phyloP scores from a whole-genome alignment of 164 flowering plant genomes.

The Echeveria elegans region DNA sequence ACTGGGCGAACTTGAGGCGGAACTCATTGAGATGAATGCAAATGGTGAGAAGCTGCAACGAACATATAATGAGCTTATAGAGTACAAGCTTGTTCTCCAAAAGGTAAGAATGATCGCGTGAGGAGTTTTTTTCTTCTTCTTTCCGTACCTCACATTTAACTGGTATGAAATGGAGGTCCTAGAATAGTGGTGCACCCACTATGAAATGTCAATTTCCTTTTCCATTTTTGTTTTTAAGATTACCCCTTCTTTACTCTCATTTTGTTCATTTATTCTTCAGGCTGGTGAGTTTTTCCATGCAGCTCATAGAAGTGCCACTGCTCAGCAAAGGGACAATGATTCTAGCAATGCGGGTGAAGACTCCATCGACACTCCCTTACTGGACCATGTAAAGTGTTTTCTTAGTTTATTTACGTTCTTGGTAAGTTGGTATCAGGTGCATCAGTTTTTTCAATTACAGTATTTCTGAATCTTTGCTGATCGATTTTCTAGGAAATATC shows the following conservation, averaged over 20 bases:
- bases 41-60: constrained; percentile 87
- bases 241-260: not conserved
- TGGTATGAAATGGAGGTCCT: not conserved
- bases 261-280: constrained; percentile 26
- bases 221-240: not conserved
- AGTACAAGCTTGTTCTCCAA: constrained; percentile 77
- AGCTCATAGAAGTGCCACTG: constrained; percentile 62
- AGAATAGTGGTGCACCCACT: not conserved
- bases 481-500: constrained; percentile 44
- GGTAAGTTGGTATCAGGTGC: not conserved
- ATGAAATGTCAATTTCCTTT: not conserved
- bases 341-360: constrained; percentile 39
- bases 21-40: constrained; percentile 76
- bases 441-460: not conserved
- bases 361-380: constrained; percentile 62
- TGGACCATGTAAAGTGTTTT: constrained; percentile 46
- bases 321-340: constrained; percentile 66
- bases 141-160: not conserved
- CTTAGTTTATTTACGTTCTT: not conserved
- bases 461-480: constrained; percentile 6
- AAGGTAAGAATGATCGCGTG: constrained; percentile 37
- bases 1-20: constrained; percentile 94
- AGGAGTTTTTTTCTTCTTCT: not conserved
- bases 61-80: constrained; percentile 71
- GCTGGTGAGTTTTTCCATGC: constrained; percentile 79